Evolutionary conservation across 2,329 filamentous ascomycete genomes (phyloP).

Genomic region (Dactylella cylindrospora): DNA sequence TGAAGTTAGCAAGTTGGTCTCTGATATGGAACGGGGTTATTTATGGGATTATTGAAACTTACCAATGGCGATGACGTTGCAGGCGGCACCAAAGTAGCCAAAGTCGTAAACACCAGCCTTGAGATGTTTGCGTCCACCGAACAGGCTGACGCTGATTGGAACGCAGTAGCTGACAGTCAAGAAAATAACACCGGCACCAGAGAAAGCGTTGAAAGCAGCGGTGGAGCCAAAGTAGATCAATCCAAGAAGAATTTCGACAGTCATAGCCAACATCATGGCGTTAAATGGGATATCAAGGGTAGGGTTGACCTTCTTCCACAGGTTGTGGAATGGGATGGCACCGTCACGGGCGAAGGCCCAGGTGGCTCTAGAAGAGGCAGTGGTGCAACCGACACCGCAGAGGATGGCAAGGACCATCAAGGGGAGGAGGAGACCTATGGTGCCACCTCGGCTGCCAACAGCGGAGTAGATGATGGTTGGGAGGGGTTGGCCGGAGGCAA

Average conservation of each 20-base stretch:
- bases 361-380: slow-evolving; percentile 66
- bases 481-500: slow-evolving; percentile 63
- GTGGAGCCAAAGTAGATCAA: slow-evolving; percentile 69
- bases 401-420: slow-evolving; percentile 67
- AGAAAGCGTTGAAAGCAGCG: slow-evolving; percentile 72
- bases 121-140: slow-evolving; percentile 63
- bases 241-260: slow-evolving; percentile 64
- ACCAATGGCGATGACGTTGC: slow-evolving; percentile 68
- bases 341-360: slow-evolving; percentile 72
- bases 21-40: no score
- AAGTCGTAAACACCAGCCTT: slow-evolving; percentile 63
- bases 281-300: slow-evolving; percentile 68
- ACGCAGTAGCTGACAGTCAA: slow-evolving; percentile 68
- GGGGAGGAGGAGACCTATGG: slow-evolving; percentile 65
- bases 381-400: slow-evolving; percentile 70
- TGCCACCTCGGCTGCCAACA: slow-evolving; percentile 62
- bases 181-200: slow-evolving; percentile 69
- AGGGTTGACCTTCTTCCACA: slow-evolving; percentile 64
- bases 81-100: slow-evolving; percentile 62
- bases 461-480: slow-evolving; percentile 66
- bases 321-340: slow-evolving; percentile 64
- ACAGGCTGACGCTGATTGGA: slow-evolving; percentile 66
- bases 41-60: slow-evolving; percentile 50
- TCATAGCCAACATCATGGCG: slow-evolving; percentile 72
- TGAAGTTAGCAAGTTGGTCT: slow-evolving; percentile 3